Evolutionary conservation across 2,329 filamentous ascomycete genomes (phyloP).

Genomic region (Ophiostoma triangulosporum): DNA sequence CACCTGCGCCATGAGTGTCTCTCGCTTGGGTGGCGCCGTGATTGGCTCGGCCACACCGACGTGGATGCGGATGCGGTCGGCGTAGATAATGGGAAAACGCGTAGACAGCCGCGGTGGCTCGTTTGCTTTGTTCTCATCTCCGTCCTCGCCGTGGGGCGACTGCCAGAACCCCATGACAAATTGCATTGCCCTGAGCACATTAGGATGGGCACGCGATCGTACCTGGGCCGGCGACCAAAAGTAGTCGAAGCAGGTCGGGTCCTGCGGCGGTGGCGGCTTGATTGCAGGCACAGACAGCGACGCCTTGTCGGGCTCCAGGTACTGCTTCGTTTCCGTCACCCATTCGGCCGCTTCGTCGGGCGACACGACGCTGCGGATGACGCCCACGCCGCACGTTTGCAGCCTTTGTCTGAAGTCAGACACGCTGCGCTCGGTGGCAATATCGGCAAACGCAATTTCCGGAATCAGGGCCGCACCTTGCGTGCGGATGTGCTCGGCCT

Average conservation of each 20-base stretch:
- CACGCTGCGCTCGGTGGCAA: constrained; percentile 33
- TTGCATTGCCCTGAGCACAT: constrained; percentile 47
- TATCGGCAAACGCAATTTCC: constrained; percentile 39
- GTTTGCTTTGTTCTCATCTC: not conserved
- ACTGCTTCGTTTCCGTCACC: constrained; percentile 46
- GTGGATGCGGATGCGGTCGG: constrained; percentile 55
- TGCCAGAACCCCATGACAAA: constrained; percentile 57
- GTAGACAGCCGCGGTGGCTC: constrained; percentile 19
- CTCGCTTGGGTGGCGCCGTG: constrained; percentile 21
- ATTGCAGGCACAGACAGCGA: constrained; percentile 21
- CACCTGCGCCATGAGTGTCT: constrained; percentile 48
- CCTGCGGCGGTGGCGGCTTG: constrained; percentile 43
- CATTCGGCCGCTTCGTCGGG: constrained; percentile 40
- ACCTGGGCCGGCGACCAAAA: constrained; percentile 63
- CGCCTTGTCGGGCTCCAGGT: constrained; percentile 34
- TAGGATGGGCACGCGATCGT: constrained; percentile 51
- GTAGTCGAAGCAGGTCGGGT: constrained; percentile 58
- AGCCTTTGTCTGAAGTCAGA: constrained; percentile 43
- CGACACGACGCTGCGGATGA: constrained; percentile 51
- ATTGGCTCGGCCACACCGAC: constrained; percentile 28
- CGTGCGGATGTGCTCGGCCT: constrained; percentile 26
- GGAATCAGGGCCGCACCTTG: constrained; percentile 40
- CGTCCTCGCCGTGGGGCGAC: constrained; percentile 12
- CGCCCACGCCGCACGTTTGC: constrained; percentile 48
- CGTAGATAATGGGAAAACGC: constrained; percentile 51